Evolutionary conservation across 208 protist species (phyloP).

Genomic region (Wallacemonas rigidus): DNA sequence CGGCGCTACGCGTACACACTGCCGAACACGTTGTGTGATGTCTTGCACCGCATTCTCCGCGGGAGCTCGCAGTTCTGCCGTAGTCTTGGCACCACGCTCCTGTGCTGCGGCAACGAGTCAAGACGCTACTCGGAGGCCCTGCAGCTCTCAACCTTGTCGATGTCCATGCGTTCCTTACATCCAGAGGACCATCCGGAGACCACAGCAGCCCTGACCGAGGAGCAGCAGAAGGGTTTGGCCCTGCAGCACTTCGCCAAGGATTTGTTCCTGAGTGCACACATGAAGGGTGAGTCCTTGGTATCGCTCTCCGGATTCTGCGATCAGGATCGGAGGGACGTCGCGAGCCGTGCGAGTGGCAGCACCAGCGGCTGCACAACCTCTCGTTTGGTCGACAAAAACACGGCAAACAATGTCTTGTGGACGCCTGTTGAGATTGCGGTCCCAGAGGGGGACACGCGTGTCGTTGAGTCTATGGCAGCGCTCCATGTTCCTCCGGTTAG

Average conservation of each 20-base stretch:
- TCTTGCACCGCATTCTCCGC: not conserved
- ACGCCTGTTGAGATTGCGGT: not conserved
- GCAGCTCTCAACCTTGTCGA: not conserved
- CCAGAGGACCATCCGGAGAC: not conserved
- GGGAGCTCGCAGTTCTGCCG: conserved; percentile 13
- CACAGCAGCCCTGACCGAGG: not conserved
- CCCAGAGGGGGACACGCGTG: not conserved
- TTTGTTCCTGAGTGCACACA: not conserved
- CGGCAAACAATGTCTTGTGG: not conserved
- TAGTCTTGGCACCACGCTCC: not conserved
- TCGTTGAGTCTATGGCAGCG: not conserved
- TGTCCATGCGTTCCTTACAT: no score
- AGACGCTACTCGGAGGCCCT: conserved; percentile 6
- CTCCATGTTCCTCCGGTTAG: not conserved
- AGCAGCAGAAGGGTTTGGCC: not conserved
- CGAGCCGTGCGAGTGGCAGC: not conserved
- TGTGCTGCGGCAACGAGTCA: conserved; percentile 10
- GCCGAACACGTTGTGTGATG: conserved; percentile 5
- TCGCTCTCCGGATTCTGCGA: conserved; percentile 8
- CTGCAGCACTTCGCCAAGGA: not conserved
- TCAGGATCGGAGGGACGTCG: not conserved
- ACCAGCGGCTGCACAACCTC: conserved; percentile 1
- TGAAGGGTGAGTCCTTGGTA: not conserved
- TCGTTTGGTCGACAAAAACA: not conserved
- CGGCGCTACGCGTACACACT: not conserved